Evolutionary conservation across 331 rosid genomes (phyloP).

Genomic region (Malus hybrid): DNA sequence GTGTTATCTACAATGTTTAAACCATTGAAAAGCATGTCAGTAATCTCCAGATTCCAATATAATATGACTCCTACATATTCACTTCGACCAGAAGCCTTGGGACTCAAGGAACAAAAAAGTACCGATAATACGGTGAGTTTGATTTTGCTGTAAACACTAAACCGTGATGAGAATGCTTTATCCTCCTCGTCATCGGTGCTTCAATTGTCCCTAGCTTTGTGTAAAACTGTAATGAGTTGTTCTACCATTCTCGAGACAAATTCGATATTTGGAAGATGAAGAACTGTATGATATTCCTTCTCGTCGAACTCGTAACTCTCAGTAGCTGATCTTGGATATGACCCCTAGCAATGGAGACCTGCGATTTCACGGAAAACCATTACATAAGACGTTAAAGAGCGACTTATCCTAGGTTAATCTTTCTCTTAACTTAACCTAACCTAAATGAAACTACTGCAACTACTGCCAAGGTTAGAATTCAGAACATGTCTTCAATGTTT

Average conservation of each 20-base stretch:
- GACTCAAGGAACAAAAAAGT: background rate
- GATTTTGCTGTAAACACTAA: background rate
- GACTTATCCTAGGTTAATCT: background rate
- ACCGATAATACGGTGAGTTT: background rate
- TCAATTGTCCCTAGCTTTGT: slow-evolving; percentile 2
- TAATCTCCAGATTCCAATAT: no score
- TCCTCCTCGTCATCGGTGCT: background rate
- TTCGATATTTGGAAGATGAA: slow-evolving; percentile 59
- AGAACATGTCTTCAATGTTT: background rate
- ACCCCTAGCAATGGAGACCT: slow-evolving; percentile 70
- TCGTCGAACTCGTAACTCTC: slow-evolving; percentile 47
- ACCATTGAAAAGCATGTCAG: no score
- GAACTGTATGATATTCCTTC: slow-evolving; percentile 45
- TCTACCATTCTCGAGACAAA: slow-evolving; percentile 42
- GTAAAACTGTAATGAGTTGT: slow-evolving; percentile 39
- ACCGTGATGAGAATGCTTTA: background rate
- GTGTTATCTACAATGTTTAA: no score
- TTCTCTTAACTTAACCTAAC: background rate
- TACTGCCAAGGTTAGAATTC: background rate
- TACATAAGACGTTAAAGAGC: background rate
- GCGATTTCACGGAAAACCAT: slow-evolving; percentile 7
- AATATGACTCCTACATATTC: background rate
- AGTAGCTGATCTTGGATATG: slow-evolving; percentile 50
- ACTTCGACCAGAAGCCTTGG: background rate
- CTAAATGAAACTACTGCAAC: background rate